Percentiles rank a stretch among this genome's conserved stretches.
These are phyloP conservation scores for Strobilomyces confusus DNA, from an alignment of 768 basidiomycete species.

Conservation along the genomic window DNA sequence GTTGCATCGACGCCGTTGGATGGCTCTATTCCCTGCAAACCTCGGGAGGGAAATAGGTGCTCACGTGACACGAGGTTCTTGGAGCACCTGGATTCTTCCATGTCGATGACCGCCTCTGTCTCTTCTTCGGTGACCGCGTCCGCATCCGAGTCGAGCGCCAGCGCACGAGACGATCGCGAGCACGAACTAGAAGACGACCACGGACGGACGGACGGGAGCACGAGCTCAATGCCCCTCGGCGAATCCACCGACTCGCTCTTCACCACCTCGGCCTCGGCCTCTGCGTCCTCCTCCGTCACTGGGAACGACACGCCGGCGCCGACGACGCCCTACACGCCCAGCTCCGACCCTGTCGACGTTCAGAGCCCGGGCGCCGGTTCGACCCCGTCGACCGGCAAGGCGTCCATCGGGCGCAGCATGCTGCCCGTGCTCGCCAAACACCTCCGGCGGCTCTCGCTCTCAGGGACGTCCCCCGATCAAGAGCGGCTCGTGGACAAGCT, in stretches of 20 bases:
- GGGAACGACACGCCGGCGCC: conserved; percentile 21
- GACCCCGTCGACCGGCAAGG: conserved; percentile 4
- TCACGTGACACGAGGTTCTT: conserved; percentile 17
- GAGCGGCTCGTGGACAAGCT: conserved; percentile 22
- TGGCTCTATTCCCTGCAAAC: background rate
- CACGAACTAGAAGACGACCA: background rate
- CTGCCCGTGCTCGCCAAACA: conserved; percentile 28
- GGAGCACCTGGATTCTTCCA: conserved; percentile 19
- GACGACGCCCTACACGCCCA: conserved; percentile 26
- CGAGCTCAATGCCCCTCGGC: conserved; percentile 9
- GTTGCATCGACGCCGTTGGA: conserved; percentile 12
- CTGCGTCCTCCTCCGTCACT: conserved; percentile 19
- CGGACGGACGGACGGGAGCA: background rate
- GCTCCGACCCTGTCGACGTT: conserved; percentile 5
- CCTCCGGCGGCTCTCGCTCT: conserved; percentile 22
- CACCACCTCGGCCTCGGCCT: conserved; percentile 17
- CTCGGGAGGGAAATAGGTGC: background rate
- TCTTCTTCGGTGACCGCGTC: conserved; percentile 12
- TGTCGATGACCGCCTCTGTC: conserved; percentile 10
- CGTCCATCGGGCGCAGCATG: conserved; percentile 25
- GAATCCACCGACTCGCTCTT: conserved; percentile 32
- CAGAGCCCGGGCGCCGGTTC: background rate
- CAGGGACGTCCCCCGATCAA: conserved; percentile 18
- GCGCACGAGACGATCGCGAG: background rate
- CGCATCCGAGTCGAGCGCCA: conserved; percentile 6